Base-by-base conservation (phyloP, 805 yeast genomes). In the Metschnikowia lachancei region DNA sequence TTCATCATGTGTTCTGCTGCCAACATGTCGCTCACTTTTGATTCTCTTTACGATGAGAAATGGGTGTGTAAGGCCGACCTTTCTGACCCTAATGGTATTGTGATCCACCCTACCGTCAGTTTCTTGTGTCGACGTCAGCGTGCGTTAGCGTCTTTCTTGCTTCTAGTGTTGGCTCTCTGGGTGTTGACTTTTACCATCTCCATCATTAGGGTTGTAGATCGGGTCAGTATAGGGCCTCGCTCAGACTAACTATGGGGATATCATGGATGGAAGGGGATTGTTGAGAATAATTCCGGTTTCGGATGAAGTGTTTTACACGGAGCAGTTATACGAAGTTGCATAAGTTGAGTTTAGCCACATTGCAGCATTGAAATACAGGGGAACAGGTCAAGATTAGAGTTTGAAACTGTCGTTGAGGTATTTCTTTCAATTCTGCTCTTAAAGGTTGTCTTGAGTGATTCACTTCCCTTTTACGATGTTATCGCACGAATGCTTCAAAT, bases 1-100 rank as follows among this genome's bases (percentile, higher is more conserved):
- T 89, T 94, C 64, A 88, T 94, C 52, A 90, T 92, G 18, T 87
- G 91, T 60, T 82, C 90, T 13, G 80, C 95, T 37, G 97, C 97
- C 1, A 91, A 90, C 62, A 66, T 92, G 45, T 82, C 97, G 4
- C 72, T 92, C 31, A 80, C 97, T 3, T 90, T 90, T 69, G 85
- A 89, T 61, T 83, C 96, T 0, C 69, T 91, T 42, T 86, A 72
- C 60, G 97, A 89, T 61, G 73, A 75, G 36, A 76, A 81, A 56
- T 92, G 97, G 97, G 92, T 87, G 8, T 91, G 77, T 54, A 51
- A 53, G 42, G 54, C 57, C 33, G 72, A 72, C 46, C 29, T 29
- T 7, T 36, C 36, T 35, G 50, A 41, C 11, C 39, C 53, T 26
- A 53, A 50, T 33, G 49, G 35, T 8, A 52, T 22, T 39, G 68